Conservation (phyloP, 164 flowering plant genomes). For the Magnolia changhungtana region DNA sequence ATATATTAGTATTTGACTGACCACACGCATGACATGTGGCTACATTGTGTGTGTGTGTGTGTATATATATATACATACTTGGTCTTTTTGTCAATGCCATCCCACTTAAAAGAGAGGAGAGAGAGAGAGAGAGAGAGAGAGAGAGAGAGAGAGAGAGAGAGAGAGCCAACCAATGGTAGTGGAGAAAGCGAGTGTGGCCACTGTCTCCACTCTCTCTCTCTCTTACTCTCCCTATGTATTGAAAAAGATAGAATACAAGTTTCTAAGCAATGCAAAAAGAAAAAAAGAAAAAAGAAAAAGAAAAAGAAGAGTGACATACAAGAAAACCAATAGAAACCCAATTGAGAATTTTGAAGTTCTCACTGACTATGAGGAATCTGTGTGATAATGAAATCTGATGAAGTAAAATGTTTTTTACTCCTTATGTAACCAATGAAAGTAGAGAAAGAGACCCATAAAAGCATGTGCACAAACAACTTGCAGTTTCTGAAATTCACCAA, state of each 20-base stretch:
- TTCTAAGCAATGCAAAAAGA: too few species aligned
- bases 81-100: conserved; percentile 1
- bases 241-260: not conserved
- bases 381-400: too few species aligned
- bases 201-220: not conserved
- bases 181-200: not conserved
- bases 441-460: too few species aligned
- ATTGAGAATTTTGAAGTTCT: too few species aligned
- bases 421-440: too few species aligned
- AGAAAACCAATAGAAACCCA: not conserved
- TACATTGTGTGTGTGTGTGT: too few species aligned
- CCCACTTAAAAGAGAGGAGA: not conserved
- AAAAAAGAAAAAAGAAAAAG: too few species aligned
- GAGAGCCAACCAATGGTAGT: not conserved
- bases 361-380: too few species aligned
- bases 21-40: not conserved
- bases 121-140: not conserved
- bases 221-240: not conserved
- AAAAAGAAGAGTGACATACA: not conserved
- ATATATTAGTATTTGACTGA: not conserved
- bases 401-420: too few species aligned
- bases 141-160: not conserved
- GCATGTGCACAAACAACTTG: too few species aligned
- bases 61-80: not conserved
- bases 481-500: too few species aligned